phyloP scores from a whole-genome alignment of 2,329 filamentous ascomycete species.

The Hypomyces rosellus region DNA sequence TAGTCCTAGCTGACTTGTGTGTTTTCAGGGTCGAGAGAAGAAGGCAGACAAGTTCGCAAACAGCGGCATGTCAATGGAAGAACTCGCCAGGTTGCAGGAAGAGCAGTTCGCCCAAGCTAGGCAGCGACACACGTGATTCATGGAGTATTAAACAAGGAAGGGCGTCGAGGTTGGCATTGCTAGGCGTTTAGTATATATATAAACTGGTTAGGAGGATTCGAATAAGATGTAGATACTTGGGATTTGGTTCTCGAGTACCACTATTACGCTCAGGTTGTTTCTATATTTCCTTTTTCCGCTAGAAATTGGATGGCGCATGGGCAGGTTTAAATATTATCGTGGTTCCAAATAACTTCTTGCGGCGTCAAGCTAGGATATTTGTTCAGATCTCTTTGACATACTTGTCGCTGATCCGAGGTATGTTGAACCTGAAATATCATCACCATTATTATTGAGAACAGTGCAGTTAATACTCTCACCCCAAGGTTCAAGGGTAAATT shows the following conservation, averaged over 20 bases:
- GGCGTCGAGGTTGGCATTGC: conserved; percentile 27
- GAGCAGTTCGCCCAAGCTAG: conserved; percentile 79
- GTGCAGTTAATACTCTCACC: too few species aligned
- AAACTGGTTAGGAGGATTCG: conserved; percentile 6
- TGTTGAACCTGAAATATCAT: too few species aligned
- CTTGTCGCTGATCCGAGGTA: too few species aligned
- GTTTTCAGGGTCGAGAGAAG: conserved; percentile 75
- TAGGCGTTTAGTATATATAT: conserved; percentile 24
- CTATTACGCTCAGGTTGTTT: background rate
- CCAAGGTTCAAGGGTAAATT: too few species aligned
- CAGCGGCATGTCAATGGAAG: conserved; percentile 85
- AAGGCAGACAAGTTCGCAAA: conserved; percentile 96
- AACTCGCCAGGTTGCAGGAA: conserved; percentile 81
- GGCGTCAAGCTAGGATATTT: too few species aligned
- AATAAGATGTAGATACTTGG: background rate
- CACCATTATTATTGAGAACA: too few species aligned
- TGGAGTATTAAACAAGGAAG: conserved; percentile 4
- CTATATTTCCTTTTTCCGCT: background rate
- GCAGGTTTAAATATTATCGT: background rate
- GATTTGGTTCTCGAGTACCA: conserved; percentile 3
- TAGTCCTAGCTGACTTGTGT: conserved; percentile 37
- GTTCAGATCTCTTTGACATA: too few species aligned
- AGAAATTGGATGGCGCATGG: background rate
- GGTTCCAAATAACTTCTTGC: too few species aligned
- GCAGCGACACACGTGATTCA: conserved; percentile 25